Evolutionary conservation across 2,329 filamentous ascomycete species (phyloP), one percentile per base, ranked within the genome.

Genomic region (Didymella keratinophila): DNA sequence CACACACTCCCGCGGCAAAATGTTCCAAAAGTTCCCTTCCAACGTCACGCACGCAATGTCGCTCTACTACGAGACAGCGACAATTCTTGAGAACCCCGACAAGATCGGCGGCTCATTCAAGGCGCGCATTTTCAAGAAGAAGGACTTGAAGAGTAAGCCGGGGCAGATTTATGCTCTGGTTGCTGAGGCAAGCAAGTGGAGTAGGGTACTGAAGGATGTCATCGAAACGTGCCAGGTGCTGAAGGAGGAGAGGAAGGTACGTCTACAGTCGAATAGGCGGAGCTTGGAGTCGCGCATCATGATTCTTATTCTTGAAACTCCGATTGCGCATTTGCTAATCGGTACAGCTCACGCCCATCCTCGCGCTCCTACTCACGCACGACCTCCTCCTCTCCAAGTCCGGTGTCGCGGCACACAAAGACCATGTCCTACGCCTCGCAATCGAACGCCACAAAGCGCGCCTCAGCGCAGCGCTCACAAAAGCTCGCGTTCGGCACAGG

Each of bases 171-270:
- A 95, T 74, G 95, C 95, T 9, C 82, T 99, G 34, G 89, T 93
- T 21, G 85, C 89, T 21, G 93, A 98, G 78, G 88, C 91, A 1
- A 88, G 90, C 66, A 98, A 97, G 87, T 97, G 94, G 92, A 95
- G 93, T 68, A 76, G 82, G 3, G 83, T 97, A 2, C 79, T 99
- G 46, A 92, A 92, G 70, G 93, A 97, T 71, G 89, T 97, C n/a
- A 87, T 99, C 71, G 92, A 97, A 67, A 87, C 84, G 64, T 85
- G 92, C 1, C 89, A 87, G 3, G 79, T 98, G 34, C 79, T 98
- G 34, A 84, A 84, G n/a, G 79, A 88, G 10, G 95, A 99, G 80
- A 89, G 87, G 64, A 97, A 96, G 87, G 93, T 95, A 75, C n/a
- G 37, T 25, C 9, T 28, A 20, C n/a, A 4, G 8, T 20, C n/a